Conservation (phyloP, 179 eudicot genomes). For the Gypsophila paniculata region DNA sequence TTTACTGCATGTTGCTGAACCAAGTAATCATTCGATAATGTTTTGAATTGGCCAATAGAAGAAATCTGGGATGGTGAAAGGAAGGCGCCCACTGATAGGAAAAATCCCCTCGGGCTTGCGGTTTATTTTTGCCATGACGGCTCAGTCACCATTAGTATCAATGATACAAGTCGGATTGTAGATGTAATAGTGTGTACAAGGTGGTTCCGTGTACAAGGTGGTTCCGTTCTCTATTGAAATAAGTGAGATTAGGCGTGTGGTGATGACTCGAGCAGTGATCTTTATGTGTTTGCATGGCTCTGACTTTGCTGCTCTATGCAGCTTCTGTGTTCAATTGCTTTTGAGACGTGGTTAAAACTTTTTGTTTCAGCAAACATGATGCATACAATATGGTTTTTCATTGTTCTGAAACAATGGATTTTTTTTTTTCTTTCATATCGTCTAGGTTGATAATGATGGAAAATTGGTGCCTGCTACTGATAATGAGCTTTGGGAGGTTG, state of each 20-base stretch:
- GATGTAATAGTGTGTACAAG: too few relatives aligned
- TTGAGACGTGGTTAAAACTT: not conserved
- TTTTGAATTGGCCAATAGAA: too few relatives aligned
- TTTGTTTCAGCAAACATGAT: not conserved
- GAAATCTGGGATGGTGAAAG: too few relatives aligned
- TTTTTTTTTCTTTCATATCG: conserved; percentile 4
- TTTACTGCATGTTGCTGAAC: too few relatives aligned
- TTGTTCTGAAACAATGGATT: too few relatives aligned
- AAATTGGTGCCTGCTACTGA: conserved; percentile 80
- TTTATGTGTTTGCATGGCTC: not conserved
- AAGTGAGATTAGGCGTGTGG: too few relatives aligned
- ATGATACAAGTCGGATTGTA: not conserved
- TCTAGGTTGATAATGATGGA: conserved; percentile 73
- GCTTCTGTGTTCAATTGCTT: not conserved
- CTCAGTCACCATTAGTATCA: not conserved
- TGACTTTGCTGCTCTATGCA: not conserved
- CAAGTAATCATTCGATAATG: too few relatives aligned
- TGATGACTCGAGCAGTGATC: not conserved
- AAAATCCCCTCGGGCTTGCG: not conserved
- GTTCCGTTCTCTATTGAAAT: too few relatives aligned
- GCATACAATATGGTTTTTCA: not conserved
- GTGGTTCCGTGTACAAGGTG: too few relatives aligned
- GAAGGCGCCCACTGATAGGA: too few relatives aligned
- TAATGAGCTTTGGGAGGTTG: conserved; percentile 78
- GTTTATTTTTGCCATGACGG: not conserved